phyloP scores from a whole-genome alignment of 2,329 filamentous ascomycete species.

The Ophiostoma tasmaniense region DNA sequence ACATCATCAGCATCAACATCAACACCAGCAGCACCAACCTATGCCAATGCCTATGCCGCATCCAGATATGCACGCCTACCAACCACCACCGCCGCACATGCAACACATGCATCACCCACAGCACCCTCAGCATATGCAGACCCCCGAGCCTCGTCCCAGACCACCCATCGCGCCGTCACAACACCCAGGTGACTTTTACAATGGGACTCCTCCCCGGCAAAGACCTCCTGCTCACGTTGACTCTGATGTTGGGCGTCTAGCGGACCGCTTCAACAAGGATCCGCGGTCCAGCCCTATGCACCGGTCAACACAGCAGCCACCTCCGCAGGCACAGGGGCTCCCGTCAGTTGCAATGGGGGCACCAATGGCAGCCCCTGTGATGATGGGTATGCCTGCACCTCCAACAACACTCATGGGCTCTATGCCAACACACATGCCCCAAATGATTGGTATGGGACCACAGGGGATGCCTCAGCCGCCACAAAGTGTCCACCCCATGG shows the following conservation, averaged over 20 bases:
- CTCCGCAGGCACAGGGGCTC: slow-evolving; percentile 16
- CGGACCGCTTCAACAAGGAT: slow-evolving; percentile 41
- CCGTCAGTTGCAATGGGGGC: background rate
- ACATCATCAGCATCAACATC: background rate
- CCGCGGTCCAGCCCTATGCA: slow-evolving; percentile 29
- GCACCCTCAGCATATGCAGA: slow-evolving; percentile 10
- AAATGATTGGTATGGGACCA: slow-evolving; percentile 24
- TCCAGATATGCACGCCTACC: background rate
- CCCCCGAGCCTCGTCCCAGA: background rate
- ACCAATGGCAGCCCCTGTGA: slow-evolving; percentile 6
- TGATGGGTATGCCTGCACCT: slow-evolving; percentile 6
- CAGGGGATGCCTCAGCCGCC: slow-evolving; percentile 18
- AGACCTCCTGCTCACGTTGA: slow-evolving; percentile 34
- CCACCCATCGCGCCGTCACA: slow-evolving; percentile 21
- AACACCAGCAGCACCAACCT: slow-evolving; percentile 11
- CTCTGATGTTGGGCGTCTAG: slow-evolving; percentile 43
- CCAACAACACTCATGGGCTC: slow-evolving; percentile 11
- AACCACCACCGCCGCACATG: background rate
- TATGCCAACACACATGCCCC: slow-evolving; percentile 17
- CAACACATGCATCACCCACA: slow-evolving; percentile 19
- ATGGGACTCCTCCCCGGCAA: slow-evolving; percentile 33
- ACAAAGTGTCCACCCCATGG: slow-evolving; percentile 14
- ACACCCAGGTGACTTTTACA: slow-evolving; percentile 33
- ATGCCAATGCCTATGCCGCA: background rate
- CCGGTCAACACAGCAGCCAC: slow-evolving; percentile 15